A percentile compares a stretch with the other conserved stretches of the same genome.
Conservation (phyloP, 441 rosid species). For the Geranium incanum region DNA sequence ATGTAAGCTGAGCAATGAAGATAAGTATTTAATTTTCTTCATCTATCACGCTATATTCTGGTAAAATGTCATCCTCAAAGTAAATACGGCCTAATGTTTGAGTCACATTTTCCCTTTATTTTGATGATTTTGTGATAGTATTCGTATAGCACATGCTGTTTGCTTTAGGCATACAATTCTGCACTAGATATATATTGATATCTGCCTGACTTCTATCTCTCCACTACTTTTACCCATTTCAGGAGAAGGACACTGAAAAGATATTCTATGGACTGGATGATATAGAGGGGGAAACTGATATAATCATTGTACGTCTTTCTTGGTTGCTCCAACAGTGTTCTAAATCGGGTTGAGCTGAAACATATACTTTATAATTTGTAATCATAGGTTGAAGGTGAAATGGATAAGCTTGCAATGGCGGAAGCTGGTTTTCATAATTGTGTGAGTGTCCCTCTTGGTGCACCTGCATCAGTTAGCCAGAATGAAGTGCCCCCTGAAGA, state of each 20-base stretch:
- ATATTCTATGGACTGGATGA: slow-evolving; percentile 87
- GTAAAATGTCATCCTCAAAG: background rate
- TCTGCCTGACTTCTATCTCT: slow-evolving; percentile 1
- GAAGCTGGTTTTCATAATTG: slow-evolving; percentile 92
- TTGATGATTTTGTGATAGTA: background rate
- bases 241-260: slow-evolving; percentile 78
- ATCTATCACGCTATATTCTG: background rate
- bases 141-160: background rate
- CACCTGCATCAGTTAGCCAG: slow-evolving; percentile 60
- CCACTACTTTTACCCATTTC: slow-evolving; percentile 23
- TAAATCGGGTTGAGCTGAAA: background rate
- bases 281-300: slow-evolving; percentile 52
- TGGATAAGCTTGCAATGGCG: slow-evolving; percentile 96
- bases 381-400: slow-evolving; percentile 90
- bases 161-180: background rate
- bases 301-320: slow-evolving; percentile 65
- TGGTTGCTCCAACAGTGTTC: slow-evolving; percentile 12
- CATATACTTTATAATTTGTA: slow-evolving; percentile 14
- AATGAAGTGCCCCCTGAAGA: slow-evolving; percentile 56
- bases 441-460: slow-evolving; percentile 97
- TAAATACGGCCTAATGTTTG: background rate
- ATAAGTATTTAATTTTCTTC: background rate
- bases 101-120: background rate
- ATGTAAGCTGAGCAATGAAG: background rate
- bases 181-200: background rate